Conservation (phyloP, 106 monocot genomes). For the Narthecium ossifragum region DNA sequence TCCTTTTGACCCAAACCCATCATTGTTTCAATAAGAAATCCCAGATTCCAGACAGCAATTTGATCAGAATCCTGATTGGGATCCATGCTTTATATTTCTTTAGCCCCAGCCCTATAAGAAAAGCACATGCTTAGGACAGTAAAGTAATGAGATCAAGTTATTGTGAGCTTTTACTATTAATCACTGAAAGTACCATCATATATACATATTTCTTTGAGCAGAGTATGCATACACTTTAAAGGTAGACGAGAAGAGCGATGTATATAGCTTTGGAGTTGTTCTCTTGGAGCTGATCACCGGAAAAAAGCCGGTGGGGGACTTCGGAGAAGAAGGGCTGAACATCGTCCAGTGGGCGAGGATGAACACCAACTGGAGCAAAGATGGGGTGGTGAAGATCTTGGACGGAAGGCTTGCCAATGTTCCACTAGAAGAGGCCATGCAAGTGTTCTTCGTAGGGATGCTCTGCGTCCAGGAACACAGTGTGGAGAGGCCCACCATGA, state of each 20-base stretch:
- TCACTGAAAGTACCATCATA: neutral
- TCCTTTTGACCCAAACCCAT: conserved; percentile 40
- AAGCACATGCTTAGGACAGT: neutral
- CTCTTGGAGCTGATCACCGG: conserved; percentile 70
- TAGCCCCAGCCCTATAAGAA: conserved; percentile 14
- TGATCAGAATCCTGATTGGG: conserved; percentile 46
- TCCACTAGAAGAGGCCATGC: conserved; percentile 62
- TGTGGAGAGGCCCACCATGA: conserved; percentile 80
- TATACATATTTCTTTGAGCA: conserved; percentile 6
- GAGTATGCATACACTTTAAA: conserved; percentile 87
- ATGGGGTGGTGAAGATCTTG: conserved; percentile 51
- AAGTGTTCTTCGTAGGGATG: conserved; percentile 74
- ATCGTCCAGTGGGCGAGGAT: conserved; percentile 70
- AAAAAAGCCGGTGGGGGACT: conserved; percentile 61
- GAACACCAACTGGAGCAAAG: conserved; percentile 51
- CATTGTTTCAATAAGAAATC: conserved; percentile 28
- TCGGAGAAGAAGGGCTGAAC: conserved; percentile 63
- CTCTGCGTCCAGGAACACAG: conserved; percentile 79
- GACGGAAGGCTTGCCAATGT: conserved; percentile 49
- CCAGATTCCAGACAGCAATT: conserved; percentile 23
- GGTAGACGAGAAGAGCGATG: conserved; percentile 90
- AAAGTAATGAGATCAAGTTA: neutral
- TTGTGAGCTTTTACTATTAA: neutral
- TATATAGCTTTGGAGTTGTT: conserved; percentile 80
- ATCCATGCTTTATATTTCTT: conserved; percentile 36